A percentile compares a stretch with the other conserved stretches of the same genome.
Conservation (phyloP, 1,284 basidiomycete species). For the Cryptococcus sp. region DNA sequence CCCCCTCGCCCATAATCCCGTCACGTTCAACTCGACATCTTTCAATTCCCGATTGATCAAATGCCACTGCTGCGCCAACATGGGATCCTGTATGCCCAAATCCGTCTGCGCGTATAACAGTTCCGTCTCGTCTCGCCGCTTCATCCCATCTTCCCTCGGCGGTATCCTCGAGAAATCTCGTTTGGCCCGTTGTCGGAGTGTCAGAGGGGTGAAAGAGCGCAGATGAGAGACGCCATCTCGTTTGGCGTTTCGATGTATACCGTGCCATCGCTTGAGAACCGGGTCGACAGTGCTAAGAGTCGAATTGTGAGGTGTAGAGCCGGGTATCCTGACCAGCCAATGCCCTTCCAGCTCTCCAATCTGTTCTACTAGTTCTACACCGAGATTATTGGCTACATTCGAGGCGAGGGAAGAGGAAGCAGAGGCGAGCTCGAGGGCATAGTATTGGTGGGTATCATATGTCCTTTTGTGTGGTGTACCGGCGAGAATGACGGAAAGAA, state of each 20-base stretch:
- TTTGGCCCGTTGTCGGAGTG: conserved; percentile 21
- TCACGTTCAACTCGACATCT: conserved; percentile 52
- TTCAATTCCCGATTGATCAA: conserved; percentile 45
- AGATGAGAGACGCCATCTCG: conserved; percentile 8
- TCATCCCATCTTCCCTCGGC: conserved; percentile 29
- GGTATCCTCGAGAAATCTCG: conserved; percentile 29
- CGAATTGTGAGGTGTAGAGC: conserved; percentile 7
- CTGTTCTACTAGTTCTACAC: conserved; percentile 79
- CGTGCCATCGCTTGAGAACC: conserved; percentile 23
- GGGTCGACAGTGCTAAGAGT: conserved; percentile 43
- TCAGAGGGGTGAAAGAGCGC: conserved; percentile 18
- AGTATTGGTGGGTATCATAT: conserved; percentile 79
- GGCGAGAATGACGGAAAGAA: conserved; percentile 4
- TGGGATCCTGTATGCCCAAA: conserved; percentile 76
- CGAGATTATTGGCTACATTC: conserved; percentile 56
- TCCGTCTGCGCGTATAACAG: conserved; percentile 44
- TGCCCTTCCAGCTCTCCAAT: conserved; percentile 76
- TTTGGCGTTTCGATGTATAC: conserved; percentile 21
- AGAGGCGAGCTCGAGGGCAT: conserved; percentile 44
- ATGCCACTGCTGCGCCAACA: conserved; percentile 90
- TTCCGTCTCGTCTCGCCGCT: conserved; percentile 51
- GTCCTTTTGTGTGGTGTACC: conserved; percentile 20
- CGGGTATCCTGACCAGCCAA: conserved; percentile 70
- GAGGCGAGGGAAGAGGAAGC: conserved; percentile 52
- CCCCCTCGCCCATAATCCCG: conserved; percentile 60